Conservation (phyloP, 75 land plant species). For the Chamaecyparis obtusa region DNA sequence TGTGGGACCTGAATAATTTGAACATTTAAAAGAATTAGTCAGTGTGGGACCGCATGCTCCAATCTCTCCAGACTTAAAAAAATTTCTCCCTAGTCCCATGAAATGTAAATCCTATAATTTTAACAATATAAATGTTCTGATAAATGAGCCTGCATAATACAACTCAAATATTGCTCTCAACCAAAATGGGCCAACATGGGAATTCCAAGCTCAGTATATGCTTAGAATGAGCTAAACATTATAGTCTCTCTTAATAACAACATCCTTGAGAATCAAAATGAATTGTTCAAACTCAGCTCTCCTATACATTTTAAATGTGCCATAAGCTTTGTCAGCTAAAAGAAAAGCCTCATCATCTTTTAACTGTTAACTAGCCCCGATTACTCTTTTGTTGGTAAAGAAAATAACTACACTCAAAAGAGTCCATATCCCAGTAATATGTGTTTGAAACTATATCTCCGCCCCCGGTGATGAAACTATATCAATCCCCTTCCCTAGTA, state of each 20-base stretch:
- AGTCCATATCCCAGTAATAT: too few species aligned
- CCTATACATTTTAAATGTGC: slow-evolving; percentile 12
- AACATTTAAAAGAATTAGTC: too few species aligned
- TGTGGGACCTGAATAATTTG: too few species aligned
- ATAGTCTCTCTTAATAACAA: neutral
- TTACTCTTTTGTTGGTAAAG: neutral
- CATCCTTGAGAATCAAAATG: slow-evolving; percentile 5
- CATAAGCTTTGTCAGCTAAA: slow-evolving; percentile 12
- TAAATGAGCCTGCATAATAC: slow-evolving; percentile 10
- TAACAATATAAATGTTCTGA: neutral
- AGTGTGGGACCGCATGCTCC: neutral
- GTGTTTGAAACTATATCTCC: too few species aligned
- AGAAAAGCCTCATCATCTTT: neutral
- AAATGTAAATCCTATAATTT: neutral
- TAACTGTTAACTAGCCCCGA: slow-evolving; percentile 9
- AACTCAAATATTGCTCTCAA: slow-evolving; percentile 2
- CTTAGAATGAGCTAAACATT: slow-evolving; percentile 6
- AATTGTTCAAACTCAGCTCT: slow-evolving; percentile 14
- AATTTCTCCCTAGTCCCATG: neutral
- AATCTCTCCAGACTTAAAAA: neutral
- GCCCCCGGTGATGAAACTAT: too few species aligned
- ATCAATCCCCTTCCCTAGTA: too few species aligned
- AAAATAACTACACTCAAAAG: slow-evolving; percentile 13
- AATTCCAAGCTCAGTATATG: neutral
- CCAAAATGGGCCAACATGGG: slow-evolving; percentile 4